Evolutionary conservation across 345 rosid genomes (phyloP).

Genomic region (Lenwebbia sp.): DNA sequence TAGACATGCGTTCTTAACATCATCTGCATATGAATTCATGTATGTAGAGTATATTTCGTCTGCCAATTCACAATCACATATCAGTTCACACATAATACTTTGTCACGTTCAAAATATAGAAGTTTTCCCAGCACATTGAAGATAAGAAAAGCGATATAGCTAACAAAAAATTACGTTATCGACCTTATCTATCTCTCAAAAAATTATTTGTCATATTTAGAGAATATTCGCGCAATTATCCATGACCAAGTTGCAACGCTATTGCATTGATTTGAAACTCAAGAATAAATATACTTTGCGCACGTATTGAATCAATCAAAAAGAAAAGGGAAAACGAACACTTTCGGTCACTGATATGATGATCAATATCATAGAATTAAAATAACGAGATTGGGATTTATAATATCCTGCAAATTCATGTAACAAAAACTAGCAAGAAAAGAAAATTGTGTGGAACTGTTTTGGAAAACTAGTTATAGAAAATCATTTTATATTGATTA

Average conservation of each 20-base stretch:
- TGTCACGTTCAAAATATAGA: not conserved
- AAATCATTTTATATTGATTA: not conserved
- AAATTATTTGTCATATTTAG: not conserved
- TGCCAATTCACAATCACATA: not conserved
- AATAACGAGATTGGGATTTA: not conserved
- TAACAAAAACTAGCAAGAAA: not conserved
- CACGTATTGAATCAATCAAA: not conserved
- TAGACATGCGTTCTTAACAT: not conserved
- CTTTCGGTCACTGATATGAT: not conserved
- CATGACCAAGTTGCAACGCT: not conserved
- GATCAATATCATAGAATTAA: not conserved
- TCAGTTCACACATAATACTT: not conserved
- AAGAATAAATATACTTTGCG: not conserved
- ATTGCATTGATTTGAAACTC: not conserved
- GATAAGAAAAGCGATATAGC: not conserved
- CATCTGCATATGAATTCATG: not conserved
- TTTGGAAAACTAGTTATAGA: not conserved
- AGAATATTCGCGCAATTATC: not conserved
- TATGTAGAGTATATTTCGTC: not conserved
- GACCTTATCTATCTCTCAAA: too few species aligned
- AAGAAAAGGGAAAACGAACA: not conserved
- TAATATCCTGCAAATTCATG: not conserved
- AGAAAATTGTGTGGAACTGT: not conserved
- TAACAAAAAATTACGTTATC: not conserved
- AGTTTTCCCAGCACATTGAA: not conserved